phyloP scores from a whole-genome alignment of 2,329 filamentous ascomycete species.

The Claviceps monticola region DNA sequence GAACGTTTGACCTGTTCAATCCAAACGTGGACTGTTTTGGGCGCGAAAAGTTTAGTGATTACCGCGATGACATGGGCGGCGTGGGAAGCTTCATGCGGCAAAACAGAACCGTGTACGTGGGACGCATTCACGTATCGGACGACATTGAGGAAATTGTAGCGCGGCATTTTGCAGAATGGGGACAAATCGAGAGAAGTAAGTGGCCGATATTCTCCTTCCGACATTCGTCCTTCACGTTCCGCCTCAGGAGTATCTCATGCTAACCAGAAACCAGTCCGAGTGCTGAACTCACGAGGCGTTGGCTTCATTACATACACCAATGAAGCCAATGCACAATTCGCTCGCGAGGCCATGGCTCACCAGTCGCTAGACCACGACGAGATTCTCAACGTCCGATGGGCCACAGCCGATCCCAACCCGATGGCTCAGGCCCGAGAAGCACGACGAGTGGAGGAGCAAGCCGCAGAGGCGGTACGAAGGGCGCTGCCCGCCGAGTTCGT shows the following conservation, averaged over 20 bases:
- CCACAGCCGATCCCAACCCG: conserved; percentile 90
- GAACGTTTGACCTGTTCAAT: conserved; percentile 78
- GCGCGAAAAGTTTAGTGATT: conserved; percentile 82
- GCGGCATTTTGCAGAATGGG: conserved; percentile 94
- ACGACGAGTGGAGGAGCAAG: conserved; percentile 81
- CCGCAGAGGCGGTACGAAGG: conserved; percentile 79
- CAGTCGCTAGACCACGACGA: conserved; percentile 85
- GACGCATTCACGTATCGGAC: conserved; percentile 86
- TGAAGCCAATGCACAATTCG: conserved; percentile 79
- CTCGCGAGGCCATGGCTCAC: conserved; percentile 91
- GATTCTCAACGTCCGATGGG: conserved; percentile 92
- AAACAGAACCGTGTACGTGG: conserved; percentile 87
- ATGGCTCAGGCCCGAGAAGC: conserved; percentile 88
- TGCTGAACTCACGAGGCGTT: conserved; percentile 78
- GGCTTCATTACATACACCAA: conserved; percentile 92
- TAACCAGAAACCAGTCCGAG: conserved; percentile 37
- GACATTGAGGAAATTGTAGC: conserved; percentile 95
- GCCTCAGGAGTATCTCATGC: neutral
- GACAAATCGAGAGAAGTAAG: conserved; percentile 65
- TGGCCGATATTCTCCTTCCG: neutral
- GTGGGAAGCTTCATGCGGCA: conserved; percentile 88
- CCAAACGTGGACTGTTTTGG: conserved; percentile 86
- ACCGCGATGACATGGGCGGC: conserved; percentile 94
- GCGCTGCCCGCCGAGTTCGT: conserved; percentile 84
- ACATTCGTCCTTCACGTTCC: neutral